These are phyloP conservation scores for Penicillium maclennaniae DNA, from an alignment of 495 filamentous ascomycete species.

Conservation along the genomic window DNA sequence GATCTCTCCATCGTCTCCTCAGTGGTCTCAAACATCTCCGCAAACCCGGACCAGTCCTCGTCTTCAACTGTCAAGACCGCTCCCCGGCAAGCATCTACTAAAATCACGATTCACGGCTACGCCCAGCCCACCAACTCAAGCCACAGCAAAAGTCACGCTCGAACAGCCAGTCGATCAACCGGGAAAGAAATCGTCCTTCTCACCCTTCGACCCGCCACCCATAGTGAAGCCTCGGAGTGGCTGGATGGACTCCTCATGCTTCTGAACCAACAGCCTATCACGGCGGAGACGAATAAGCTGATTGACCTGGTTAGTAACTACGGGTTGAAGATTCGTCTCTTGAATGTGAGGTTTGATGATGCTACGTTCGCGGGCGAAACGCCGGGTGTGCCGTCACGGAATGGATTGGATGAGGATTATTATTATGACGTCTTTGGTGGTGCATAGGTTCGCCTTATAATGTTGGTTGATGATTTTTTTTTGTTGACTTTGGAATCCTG, in stretches of 20 bases:
- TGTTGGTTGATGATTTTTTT: background rate
- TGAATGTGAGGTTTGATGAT: conserved; percentile 89
- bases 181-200: conserved; percentile 63
- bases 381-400: conserved; percentile 43
- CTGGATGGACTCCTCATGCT: conserved; percentile 94
- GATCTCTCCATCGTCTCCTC: conserved; percentile 87
- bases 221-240: conserved; percentile 91
- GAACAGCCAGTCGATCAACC: conserved; percentile 34
- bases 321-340: conserved; percentile 84
- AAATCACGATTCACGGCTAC: conserved; percentile 87
- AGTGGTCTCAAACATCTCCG: conserved; percentile 87
- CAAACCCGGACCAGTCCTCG: conserved; percentile 45
- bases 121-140: conserved; percentile 22
- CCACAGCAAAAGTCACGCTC: conserved; percentile 25
- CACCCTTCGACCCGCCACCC: conserved; percentile 74
- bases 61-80: conserved; percentile 53
- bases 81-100: conserved; percentile 60
- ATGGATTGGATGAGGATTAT: conserved; percentile 52
- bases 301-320: conserved; percentile 82
- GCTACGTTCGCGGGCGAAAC: conserved; percentile 44
- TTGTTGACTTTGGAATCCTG: conserved; percentile 5
- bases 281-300: conserved; percentile 87
- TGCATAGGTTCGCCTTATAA: conserved; percentile 9
- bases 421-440: conserved; percentile 55
- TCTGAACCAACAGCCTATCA: conserved; percentile 91